Percentiles rank a stretch among this genome's conserved stretches.
Conservation (phyloP, 441 rosid genomes). For the Pelargonium citronellum region DNA sequence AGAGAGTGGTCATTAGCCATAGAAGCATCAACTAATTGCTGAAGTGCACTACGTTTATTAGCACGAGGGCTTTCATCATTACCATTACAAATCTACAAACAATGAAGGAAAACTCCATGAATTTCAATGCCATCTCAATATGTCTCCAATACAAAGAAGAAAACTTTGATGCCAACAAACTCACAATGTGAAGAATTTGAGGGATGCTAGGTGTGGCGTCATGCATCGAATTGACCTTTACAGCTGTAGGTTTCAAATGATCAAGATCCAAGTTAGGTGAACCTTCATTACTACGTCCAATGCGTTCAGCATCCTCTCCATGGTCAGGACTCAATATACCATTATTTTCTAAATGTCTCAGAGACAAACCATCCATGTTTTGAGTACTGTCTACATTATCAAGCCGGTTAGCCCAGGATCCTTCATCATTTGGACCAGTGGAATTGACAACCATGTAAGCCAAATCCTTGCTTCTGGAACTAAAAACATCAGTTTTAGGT, state of each 20-base stretch:
- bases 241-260: conserved; percentile 40
- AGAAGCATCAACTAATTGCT: conserved; percentile 74
- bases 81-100: conserved; percentile 60
- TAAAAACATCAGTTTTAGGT: conserved; percentile 38
- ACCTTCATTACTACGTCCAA: conserved; percentile 38
- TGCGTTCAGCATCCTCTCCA: conserved; percentile 31
- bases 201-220: conserved; percentile 83
- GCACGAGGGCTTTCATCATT: conserved; percentile 50
- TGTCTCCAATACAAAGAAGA: not conserved
- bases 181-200: conserved; percentile 88
- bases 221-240: conserved; percentile 43
- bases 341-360: conserved; percentile 48
- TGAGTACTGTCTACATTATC: conserved; percentile 48
- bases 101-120: conserved; percentile 19
- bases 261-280: conserved; percentile 42
- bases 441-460: conserved; percentile 33
- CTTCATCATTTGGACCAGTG: conserved; percentile 36
- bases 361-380: conserved; percentile 44
- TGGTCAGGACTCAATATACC: conserved; percentile 42
- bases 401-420: conserved; percentile 32
- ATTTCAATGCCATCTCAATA: not conserved
- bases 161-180: conserved; percentile 20
- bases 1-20: conserved; percentile 57
- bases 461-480: conserved; percentile 50
- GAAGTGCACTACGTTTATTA: conserved; percentile 64